Evolutionary conservation across 192 early-diverging fungal species (phyloP).

Genomic region (Coemansia sp.): DNA sequence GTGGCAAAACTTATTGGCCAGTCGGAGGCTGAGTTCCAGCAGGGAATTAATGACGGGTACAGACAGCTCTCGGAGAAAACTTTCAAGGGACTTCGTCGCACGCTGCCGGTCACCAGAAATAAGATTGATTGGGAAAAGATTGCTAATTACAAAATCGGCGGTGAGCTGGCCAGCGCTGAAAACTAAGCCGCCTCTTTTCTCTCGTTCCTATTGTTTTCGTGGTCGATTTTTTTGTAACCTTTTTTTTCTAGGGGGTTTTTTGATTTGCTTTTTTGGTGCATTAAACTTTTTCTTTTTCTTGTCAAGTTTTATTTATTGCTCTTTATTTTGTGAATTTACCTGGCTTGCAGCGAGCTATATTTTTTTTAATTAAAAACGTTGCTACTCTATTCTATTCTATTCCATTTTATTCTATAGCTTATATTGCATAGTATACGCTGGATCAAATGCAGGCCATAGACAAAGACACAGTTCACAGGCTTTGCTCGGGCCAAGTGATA

Average conservation of each 20-base stretch:
- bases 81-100: constrained; percentile 88
- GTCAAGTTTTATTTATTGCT: background rate
- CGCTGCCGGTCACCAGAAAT: constrained; percentile 86
- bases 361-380: no score
- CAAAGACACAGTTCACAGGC: constrained; percentile 65
- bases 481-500: constrained; percentile 91
- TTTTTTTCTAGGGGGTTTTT: background rate
- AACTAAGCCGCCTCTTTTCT: constrained; percentile 8
- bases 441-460: constrained; percentile 23
- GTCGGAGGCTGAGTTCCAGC: constrained; percentile 82
- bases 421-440: background rate
- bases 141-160: constrained; percentile 49
- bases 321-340: background rate
- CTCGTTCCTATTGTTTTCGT: background rate
- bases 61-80: constrained; percentile 79
- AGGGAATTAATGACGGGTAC: constrained; percentile 80
- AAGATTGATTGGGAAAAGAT: constrained; percentile 94
- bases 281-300: background rate
- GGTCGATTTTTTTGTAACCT: background rate
- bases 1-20: constrained; percentile 70
- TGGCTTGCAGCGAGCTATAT: no score
- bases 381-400: no score
- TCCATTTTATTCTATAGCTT: no score
- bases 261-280: background rate
- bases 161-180: constrained; percentile 39